These are phyloP conservation scores for Boletus edulis DNA, from an alignment of 768 basidiomycete genomes.

Conservation along the genomic window DNA sequence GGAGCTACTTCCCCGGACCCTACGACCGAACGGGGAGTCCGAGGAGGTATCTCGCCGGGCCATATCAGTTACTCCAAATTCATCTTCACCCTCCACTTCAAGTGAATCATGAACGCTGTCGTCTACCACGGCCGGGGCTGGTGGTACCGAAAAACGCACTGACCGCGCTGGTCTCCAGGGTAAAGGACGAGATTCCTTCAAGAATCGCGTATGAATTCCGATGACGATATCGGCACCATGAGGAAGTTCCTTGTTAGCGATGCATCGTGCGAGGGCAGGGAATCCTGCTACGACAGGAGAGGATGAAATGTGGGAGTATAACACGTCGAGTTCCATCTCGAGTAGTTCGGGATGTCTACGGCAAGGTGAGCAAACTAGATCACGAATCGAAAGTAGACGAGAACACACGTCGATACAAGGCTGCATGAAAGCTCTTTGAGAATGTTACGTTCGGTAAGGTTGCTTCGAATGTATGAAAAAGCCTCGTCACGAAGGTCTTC, in stretches of 20 bases:
- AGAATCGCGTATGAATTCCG: constrained; percentile 16
- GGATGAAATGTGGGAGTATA: constrained; percentile 18
- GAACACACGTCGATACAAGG: constrained; percentile 15
- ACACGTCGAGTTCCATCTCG: constrained; percentile 11
- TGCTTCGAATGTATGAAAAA: constrained; percentile 9
- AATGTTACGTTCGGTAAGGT: constrained; percentile 25
- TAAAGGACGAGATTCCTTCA: constrained; percentile 6
- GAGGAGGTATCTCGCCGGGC: too few relatives aligned
- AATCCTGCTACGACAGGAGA: constrained; percentile 10
- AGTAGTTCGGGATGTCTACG: constrained; percentile 12
- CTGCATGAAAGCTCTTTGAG: constrained; percentile 21
- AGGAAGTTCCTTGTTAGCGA: constrained; percentile 17
- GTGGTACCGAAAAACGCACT: too few relatives aligned
- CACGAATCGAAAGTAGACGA: neutral
- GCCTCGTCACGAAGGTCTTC: constrained; percentile 19
- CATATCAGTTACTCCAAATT: too few relatives aligned
- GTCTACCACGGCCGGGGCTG: too few relatives aligned
- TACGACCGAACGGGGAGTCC: too few relatives aligned
- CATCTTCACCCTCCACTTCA: too few relatives aligned
- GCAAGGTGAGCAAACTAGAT: neutral
- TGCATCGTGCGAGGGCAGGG: constrained; percentile 10
- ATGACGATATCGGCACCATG: constrained; percentile 22
- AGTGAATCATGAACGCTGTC: too few relatives aligned
- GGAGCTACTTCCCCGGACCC: too few relatives aligned
- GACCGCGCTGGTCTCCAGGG: neutral